These are phyloP conservation scores for Tricholomella constricta DNA, from an alignment of 768 basidiomycete species.

Conservation along the genomic window DNA sequence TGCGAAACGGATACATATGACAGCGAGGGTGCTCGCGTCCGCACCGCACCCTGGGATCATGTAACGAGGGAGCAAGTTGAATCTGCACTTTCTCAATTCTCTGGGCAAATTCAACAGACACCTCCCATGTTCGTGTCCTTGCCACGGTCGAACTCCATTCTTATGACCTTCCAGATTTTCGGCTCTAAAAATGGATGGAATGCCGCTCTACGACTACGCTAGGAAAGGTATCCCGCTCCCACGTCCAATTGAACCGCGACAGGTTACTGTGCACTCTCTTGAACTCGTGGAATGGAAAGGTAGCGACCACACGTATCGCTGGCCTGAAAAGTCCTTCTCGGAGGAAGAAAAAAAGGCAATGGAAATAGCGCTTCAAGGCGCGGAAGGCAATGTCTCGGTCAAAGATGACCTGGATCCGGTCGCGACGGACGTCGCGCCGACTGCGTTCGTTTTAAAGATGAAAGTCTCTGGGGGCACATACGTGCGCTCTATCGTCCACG, in stretches of 20 bases:
- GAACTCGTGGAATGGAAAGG: constrained; percentile 81
- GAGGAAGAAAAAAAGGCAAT: constrained; percentile 71
- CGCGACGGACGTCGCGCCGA: constrained; percentile 48
- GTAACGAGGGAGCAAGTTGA: constrained; percentile 80
- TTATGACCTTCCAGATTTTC: constrained; percentile 69
- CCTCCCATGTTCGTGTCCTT: constrained; percentile 79
- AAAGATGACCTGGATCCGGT: constrained; percentile 40
- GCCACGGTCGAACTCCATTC: not conserved
- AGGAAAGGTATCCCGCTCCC: constrained; percentile 89
- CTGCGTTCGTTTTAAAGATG: constrained; percentile 88
- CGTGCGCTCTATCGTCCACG: constrained; percentile 93
- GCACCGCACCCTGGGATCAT: constrained; percentile 78
- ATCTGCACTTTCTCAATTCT: constrained; percentile 65
- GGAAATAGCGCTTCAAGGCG: constrained; percentile 59
- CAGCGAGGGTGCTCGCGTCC: constrained; percentile 81
- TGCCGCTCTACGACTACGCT: constrained; percentile 93
- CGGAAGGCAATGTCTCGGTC: constrained; percentile 41
- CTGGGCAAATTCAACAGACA: constrained; percentile 85
- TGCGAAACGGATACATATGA: constrained; percentile 96
- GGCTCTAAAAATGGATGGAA: constrained; percentile 98
- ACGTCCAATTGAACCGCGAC: constrained; percentile 87
- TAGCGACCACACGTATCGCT: constrained; percentile 69
- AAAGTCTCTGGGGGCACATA: constrained; percentile 96
- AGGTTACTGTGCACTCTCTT: constrained; percentile 79
- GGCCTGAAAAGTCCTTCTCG: constrained; percentile 73